phyloP scores from a whole-genome alignment of 306 rosid species.

The Ormosia semicastrata region DNA sequence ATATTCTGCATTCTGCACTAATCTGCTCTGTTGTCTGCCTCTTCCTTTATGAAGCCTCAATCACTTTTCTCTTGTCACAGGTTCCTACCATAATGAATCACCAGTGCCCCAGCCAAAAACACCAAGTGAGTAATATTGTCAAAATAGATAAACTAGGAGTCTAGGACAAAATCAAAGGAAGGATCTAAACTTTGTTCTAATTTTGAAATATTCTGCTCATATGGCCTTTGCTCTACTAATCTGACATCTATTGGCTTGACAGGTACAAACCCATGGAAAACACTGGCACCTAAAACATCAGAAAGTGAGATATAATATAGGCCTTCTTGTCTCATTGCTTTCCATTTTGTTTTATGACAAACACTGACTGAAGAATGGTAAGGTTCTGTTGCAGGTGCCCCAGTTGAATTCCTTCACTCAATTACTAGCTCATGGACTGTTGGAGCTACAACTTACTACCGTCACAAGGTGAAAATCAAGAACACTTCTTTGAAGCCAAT shows the following conservation, averaged over 20 bases:
- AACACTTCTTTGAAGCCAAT: constrained; percentile 68
- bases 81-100: constrained; percentile 28
- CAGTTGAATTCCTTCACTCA: constrained; percentile 65
- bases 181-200: background rate
- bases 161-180: background rate
- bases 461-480: constrained; percentile 74
- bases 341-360: background rate
- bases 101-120: constrained; percentile 29
- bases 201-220: background rate
- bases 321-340: background rate
- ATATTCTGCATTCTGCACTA: background rate
- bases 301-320: constrained; percentile 20
- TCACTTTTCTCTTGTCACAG: constrained; percentile 28
- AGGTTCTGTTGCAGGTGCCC: constrained; percentile 40
- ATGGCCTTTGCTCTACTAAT: background rate
- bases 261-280: constrained; percentile 29
- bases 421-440: constrained; percentile 61
- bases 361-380: background rate
- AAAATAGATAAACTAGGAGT: background rate
- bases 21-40: background rate
- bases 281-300: background rate
- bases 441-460: constrained; percentile 47
- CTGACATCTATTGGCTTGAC: constrained; percentile 17
- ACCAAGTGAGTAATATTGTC: constrained; percentile 38
- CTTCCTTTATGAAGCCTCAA: background rate